Conservation (phyloP, 768 basidiomycete genomes). For the Megacollybia marginata region DNA sequence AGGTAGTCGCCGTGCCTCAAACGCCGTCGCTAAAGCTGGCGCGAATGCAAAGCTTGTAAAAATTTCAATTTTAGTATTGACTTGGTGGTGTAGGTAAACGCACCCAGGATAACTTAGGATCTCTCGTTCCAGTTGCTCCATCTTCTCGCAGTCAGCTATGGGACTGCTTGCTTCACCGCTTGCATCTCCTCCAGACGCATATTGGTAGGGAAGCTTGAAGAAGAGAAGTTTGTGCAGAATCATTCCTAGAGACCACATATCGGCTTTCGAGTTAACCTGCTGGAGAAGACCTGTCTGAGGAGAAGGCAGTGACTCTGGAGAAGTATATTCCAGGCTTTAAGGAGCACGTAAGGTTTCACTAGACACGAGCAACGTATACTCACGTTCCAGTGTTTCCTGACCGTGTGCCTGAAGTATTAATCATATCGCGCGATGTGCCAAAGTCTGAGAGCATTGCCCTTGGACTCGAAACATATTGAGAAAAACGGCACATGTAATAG, state of each 20-base stretch:
- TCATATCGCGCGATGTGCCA: conserved; percentile 89
- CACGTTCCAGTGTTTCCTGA: conserved; percentile 95
- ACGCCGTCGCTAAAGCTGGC: conserved; percentile 40
- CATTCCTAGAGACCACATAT: conserved; percentile 98
- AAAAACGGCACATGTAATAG: neutral
- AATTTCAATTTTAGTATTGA: conserved; percentile 24
- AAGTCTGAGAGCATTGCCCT: conserved; percentile 95
- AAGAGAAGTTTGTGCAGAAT: conserved; percentile 91
- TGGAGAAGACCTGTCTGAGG: conserved; percentile 56
- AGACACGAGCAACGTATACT: conserved; percentile 15
- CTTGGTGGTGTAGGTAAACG: neutral
- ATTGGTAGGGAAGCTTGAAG: conserved; percentile 79
- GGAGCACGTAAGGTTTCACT: neutral
- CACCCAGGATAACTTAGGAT: conserved; percentile 73
- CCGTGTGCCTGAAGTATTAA: conserved; percentile 46
- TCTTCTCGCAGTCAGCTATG: conserved; percentile 50
- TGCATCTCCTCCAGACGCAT: conserved; percentile 55
- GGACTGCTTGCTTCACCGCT: conserved; percentile 31
- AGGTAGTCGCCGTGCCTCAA: conserved; percentile 69
- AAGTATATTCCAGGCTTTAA: conserved; percentile 72
- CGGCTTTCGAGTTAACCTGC: conserved; percentile 79
- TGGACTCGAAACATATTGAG: conserved; percentile 42
- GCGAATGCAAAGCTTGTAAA: conserved; percentile 28
- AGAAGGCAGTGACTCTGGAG: conserved; percentile 79
- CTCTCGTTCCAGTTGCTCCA: conserved; percentile 65